Conservation (phyloP, 2,329 filamentous ascomycete genomes). For the Stagonosporopsis vannaccii region DNA sequence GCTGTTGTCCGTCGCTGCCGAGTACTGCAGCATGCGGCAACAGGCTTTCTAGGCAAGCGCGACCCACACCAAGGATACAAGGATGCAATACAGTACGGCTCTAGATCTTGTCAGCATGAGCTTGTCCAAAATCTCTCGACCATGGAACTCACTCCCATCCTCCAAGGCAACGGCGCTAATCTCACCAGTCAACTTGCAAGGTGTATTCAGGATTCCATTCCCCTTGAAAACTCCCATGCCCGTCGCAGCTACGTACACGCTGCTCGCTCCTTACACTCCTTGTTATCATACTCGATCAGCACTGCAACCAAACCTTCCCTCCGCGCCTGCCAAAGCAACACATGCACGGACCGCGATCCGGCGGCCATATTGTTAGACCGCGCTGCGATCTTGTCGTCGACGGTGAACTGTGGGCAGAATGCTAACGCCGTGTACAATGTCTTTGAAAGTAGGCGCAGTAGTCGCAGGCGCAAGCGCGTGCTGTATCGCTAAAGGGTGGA, state of each 20-base stretch:
- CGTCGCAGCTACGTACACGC: neutral
- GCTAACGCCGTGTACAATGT: neutral
- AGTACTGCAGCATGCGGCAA: neutral
- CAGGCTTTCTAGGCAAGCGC: neutral
- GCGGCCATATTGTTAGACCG: neutral
- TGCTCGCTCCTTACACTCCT: neutral
- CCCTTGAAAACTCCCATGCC: neutral
- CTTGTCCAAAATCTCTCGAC: neutral
- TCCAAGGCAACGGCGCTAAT: neutral
- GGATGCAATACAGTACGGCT: too few relatives aligned
- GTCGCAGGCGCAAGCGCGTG: neutral
- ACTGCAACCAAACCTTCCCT: neutral
- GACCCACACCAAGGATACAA: neutral
- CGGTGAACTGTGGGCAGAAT: neutral
- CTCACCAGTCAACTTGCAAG: neutral
- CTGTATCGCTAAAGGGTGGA: neutral
- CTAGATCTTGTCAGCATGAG: neutral
- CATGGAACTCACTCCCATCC: too few relatives aligned
- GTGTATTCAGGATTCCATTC: neutral
- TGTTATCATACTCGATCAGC: neutral
- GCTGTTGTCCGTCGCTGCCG: neutral
- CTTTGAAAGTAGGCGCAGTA: conserved; percentile 8
- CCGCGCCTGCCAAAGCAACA: neutral
- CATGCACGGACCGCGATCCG: neutral
- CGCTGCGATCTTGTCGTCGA: neutral